Base-by-base conservation (phyloP, 441 rosid species). In the Aleurites moluccanus region DNA sequence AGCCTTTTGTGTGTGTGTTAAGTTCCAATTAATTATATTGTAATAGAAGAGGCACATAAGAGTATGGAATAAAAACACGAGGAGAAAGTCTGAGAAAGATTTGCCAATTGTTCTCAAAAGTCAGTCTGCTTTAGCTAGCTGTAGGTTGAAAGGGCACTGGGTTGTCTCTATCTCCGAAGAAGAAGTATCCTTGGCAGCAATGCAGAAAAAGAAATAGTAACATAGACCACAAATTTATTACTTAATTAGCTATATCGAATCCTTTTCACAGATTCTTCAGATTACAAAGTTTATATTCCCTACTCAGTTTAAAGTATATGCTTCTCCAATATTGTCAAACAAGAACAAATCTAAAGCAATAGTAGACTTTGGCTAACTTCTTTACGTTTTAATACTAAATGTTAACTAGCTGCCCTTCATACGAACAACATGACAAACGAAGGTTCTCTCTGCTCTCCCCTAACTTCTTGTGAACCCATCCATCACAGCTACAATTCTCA, bases 161-260 rank as follows among this genome's bases (percentile, higher is more conserved):
- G 14, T 61, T 56, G 67, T 77, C 23, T 47, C 73, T 55, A 73
- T 77, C 70, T 33, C 70, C 53, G 35, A 68, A 75, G 30, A 35
- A 79, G 69, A 18, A 60, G 72, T 62, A 50, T 55, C 21, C 59
- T 69, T 30, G 45, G 55, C 50, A n/a, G 40, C 16, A 59, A 40
- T 60, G 11, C 30, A 18, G 33, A 50, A 40, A 14, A 21, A 52
- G 6, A 59, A 55, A 23, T 25, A 33, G 25, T 45, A 33, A 62
- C 44, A 60, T 52, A 72, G n/a, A 42, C 52, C 33, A 25, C 23
- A 15, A 18, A 59, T 45, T 71, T 21, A 52, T 56, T 42, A 44
- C 66, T 42, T 59, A 57, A 45, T 45, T 47, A 25, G 47, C 33
- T 9, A 47, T 45, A 44, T 18, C 45, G 16, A 30, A 60, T 61